Evolutionary conservation across 176 grass and related monocot species (phyloP).

Genomic region (Chloris gayana): DNA sequence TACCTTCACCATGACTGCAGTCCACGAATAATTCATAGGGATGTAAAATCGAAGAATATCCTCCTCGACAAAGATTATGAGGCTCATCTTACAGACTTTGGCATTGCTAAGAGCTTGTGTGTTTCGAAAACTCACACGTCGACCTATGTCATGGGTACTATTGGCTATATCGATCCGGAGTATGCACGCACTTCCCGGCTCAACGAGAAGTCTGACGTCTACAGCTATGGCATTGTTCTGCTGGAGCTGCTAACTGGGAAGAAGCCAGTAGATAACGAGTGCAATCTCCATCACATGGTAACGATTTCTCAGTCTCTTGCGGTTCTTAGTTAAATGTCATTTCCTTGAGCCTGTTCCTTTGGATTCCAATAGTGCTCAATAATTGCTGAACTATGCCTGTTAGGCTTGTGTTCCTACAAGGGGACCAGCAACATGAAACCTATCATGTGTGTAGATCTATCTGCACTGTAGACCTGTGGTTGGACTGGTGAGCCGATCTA

Average conservation of each 20-base stretch:
- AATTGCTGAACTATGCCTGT: conserved; percentile 50
- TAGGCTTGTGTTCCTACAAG: conserved; percentile 54
- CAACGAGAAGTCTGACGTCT: conserved; percentile 96
- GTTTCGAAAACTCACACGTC: conserved; percentile 93
- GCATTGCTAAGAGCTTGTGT: conserved; percentile 95
- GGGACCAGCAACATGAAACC: conserved; percentile 60
- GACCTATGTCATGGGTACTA: conserved; percentile 99
- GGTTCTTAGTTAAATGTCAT: conserved; percentile 10
- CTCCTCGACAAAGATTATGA: conserved; percentile 94
- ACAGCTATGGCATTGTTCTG: conserved; percentile 94
- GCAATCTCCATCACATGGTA: conserved; percentile 99
- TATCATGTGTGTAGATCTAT: conserved; percentile 73
- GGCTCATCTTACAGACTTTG: conserved; percentile 91
- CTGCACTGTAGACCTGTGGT: conserved; percentile 40
- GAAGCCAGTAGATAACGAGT: conserved; percentile 92
- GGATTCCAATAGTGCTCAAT: conserved; percentile 53
- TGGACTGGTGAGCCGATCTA: conserved; percentile 45
- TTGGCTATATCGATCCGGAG: conserved; percentile 97
- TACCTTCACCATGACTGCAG: conserved; percentile 98
- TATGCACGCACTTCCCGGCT: conserved; percentile 89
- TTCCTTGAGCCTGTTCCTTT: conserved; percentile 42
- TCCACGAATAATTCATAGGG: conserved; percentile 89
- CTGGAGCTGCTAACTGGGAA: conserved; percentile 88
- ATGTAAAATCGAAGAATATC: conserved; percentile 97
- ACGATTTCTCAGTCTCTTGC: conserved; percentile 20